Percentiles rank a stretch among this genome's conserved stretches.
phyloP scores from a whole-genome alignment of 441 rosid genomes.

The Iberis amara region DNA sequence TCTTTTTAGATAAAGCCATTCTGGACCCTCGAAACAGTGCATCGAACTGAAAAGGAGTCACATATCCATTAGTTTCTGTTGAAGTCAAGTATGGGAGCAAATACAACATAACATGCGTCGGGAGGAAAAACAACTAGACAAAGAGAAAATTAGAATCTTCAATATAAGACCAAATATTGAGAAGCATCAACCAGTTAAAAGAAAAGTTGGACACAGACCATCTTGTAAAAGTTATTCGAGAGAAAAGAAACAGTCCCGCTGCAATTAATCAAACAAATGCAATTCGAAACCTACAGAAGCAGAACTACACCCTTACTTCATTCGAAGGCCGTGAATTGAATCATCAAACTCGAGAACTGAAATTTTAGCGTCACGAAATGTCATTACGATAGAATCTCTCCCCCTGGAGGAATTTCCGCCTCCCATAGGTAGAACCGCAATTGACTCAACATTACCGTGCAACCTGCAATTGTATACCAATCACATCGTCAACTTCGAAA shows the following conservation, averaged over 20 bases:
- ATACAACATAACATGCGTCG: not conserved
- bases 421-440: slow-evolving; percentile 67
- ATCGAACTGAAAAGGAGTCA: slow-evolving; percentile 64
- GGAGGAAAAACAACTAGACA: slow-evolving; percentile 14
- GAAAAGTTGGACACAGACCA: not conserved
- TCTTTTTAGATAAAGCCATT: slow-evolving; percentile 91
- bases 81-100: not conserved
- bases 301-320: slow-evolving; percentile 42
- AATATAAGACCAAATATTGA: slow-evolving; percentile 1
- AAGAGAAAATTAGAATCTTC: slow-evolving; percentile 3
- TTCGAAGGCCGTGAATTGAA: slow-evolving; percentile 73
- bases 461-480: slow-evolving; percentile 39
- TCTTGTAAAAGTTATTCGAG: not conserved
- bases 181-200: not conserved
- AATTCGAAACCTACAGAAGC: not conserved
- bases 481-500: not conserved
- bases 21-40: slow-evolving; percentile 98
- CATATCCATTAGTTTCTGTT: slow-evolving; percentile 19
- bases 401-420: slow-evolving; percentile 62
- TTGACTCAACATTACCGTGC: slow-evolving; percentile 88
- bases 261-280: slow-evolving; percentile 10
- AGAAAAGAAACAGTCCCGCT: not conserved
- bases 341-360: slow-evolving; percentile 92
- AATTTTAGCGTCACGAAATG: slow-evolving; percentile 79
- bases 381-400: slow-evolving; percentile 76